phyloP scores from a whole-genome alignment of 2,329 filamentous ascomycete species.

The Fusarium sororula region DNA sequence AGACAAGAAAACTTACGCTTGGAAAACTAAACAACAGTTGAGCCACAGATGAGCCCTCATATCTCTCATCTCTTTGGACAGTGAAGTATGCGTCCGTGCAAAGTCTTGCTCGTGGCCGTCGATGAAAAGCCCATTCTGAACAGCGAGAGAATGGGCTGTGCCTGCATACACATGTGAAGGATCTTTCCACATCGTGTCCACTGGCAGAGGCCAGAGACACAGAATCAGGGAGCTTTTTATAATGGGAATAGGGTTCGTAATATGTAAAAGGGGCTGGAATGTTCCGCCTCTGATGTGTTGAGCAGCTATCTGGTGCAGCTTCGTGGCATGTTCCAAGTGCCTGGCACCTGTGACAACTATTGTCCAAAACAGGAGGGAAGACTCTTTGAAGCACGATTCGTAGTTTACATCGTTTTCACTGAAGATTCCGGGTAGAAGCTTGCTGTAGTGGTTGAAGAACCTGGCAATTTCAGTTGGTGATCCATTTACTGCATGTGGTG shows the following conservation, averaged over 20 bases:
- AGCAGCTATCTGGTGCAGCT: background rate
- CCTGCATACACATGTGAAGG: background rate
- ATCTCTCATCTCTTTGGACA: background rate
- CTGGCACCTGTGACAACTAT: background rate
- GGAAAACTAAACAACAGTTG: background rate
- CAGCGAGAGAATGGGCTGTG: background rate
- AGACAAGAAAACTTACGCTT: background rate
- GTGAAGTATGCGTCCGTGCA: background rate
- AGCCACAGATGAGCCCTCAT: background rate
- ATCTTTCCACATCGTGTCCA: conserved; percentile 5
- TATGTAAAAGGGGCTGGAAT: background rate
- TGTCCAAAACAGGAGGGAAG: background rate
- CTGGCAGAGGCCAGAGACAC: background rate
- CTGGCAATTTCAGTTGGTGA: background rate
- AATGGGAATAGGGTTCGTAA: background rate
- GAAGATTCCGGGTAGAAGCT: background rate
- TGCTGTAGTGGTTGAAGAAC: background rate
- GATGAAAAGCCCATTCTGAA: background rate
- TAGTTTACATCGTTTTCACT: background rate
- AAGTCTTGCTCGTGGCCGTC: background rate
- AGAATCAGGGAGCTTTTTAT: background rate
- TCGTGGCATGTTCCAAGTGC: background rate
- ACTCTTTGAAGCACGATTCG: background rate
- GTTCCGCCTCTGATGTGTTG: background rate
- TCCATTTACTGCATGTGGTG: background rate